Evolutionary conservation across 352 stramenopile genomes (phyloP), one percentile per base, ranked within the genome.

Genomic region (Phytophthora melonis): DNA sequence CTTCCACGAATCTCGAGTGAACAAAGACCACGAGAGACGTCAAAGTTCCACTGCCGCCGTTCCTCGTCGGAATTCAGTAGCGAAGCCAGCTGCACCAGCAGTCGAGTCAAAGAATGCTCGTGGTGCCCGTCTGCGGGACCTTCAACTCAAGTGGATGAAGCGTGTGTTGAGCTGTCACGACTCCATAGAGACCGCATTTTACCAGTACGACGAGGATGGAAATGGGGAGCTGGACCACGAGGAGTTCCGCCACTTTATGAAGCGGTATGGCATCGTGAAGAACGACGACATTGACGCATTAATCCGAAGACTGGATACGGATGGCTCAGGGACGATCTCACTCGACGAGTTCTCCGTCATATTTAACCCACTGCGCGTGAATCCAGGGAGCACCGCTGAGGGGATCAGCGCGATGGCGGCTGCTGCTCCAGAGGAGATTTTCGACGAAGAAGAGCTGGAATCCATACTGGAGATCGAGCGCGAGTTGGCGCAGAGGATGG

Each of bases 81-180:
- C 39, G 3, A 79, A 76, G 27, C 23, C 63, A 18, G 21, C 53
- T 47, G 47, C n/a, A 5, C 14, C 23, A 16, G 21, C 18, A n/a
- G 21, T 53, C 5, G 74, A 87, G 23, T 60, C 77, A 0, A 87
- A 78, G 18, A 74, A 76, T 47, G 63, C 59, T 3, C 63, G 70
- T 34, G 69, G 74, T 50, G 68, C 75, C 23, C 75, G 83, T 0
- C 53, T 90, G 18, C 73, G 81, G 21, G 81, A 83, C 10, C 63
- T 91, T 8, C 83, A 92, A 60, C 56, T 90, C 10, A 90, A 89
- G 58, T 93, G 84, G 84, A 86, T 93, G 57, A 81, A 87, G 63
- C 74, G 78, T 7, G 83, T 85, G 10, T 43, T 93, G 25, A 78
- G 74, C 39, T 93, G 86, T 32, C 86, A 93, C 32, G 54, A 75